Evolutionary conservation across 2,329 filamentous ascomycete species (phyloP).

Genomic region (Claviceps sp.): DNA sequence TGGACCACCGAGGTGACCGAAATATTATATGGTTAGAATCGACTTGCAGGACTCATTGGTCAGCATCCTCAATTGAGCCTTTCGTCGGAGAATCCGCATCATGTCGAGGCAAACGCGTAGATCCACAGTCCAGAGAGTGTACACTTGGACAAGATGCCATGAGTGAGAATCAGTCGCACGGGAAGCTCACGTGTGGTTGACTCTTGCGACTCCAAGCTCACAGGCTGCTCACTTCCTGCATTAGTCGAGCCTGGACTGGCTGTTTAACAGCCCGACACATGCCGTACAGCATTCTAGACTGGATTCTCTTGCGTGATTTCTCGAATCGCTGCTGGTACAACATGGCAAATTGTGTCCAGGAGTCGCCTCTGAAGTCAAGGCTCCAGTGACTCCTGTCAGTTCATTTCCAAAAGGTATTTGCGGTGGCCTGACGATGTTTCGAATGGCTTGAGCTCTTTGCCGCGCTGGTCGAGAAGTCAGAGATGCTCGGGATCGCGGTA

Average conservation of each 20-base stretch:
- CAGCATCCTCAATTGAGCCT: not conserved
- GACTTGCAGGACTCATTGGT: not conserved
- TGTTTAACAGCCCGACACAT: not conserved
- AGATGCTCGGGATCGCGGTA: not conserved
- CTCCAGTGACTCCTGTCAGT: slow-evolving; percentile 1
- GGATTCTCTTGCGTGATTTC: not conserved
- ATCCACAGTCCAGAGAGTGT: not conserved
- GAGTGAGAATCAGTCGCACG: not conserved
- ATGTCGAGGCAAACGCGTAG: not conserved
- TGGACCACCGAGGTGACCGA: too few relatives aligned
- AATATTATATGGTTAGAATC: too few relatives aligned
- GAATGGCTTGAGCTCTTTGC: not conserved
- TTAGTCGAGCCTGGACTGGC: slow-evolving; percentile 1
- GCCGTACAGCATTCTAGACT: not conserved
- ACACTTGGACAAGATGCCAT: not conserved
- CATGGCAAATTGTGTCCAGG: slow-evolving; percentile 2
- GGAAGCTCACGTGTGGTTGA: not conserved
- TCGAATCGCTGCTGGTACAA: slow-evolving; percentile 4
- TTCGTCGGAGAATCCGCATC: not conserved
- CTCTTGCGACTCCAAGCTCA: not conserved
- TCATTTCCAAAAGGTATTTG: slow-evolving; percentile 2
- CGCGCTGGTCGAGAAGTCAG: not conserved
- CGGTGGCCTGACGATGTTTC: not conserved
- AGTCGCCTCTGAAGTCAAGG: slow-evolving; percentile 8
- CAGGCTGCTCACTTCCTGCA: slow-evolving; percentile 1